Percentiles rank a stretch among this genome's conserved stretches.
These are phyloP conservation scores for Monilinia laxa DNA, from an alignment of 2,329 filamentous ascomycete species.

Conservation along the genomic window DNA sequence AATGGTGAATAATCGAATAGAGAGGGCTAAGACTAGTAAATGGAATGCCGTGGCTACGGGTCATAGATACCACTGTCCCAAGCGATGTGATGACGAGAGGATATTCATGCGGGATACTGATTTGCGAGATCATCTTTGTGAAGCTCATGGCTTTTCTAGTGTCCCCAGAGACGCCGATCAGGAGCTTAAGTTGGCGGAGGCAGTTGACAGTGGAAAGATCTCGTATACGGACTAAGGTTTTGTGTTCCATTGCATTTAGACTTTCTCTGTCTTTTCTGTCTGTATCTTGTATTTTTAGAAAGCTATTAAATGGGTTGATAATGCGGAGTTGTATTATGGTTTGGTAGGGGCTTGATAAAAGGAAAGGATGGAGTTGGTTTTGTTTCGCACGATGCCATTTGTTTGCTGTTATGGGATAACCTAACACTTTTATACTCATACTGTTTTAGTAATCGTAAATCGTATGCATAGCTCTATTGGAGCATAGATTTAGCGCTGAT, in stretches of 20 bases:
- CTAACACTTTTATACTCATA: not conserved
- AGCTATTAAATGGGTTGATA: not conserved
- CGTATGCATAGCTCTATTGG: not conserved
- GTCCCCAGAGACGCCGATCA: not conserved
- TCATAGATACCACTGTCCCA: not conserved
- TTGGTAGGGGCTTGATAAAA: not conserved
- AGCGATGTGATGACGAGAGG: not conserved
- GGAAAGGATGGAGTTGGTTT: not conserved
- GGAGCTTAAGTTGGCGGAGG: not conserved
- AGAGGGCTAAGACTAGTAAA: not conserved
- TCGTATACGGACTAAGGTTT: not conserved
- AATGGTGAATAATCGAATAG: conserved; percentile 5
- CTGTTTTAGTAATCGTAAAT: not conserved
- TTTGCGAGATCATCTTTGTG: conserved; percentile 1
- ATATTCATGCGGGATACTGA: not conserved
- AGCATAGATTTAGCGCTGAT: no score
- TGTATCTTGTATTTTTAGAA: not conserved
- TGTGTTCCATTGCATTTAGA: not conserved
- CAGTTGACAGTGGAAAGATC: not conserved
- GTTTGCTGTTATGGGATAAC: not conserved
- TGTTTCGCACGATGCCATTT: not conserved
- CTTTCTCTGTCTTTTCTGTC: not conserved
- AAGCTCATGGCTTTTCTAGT: not conserved
- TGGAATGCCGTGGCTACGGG: conserved; percentile 5
- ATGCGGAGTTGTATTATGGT: not conserved